Evolutionary conservation across 148 eudicot species (phyloP), one percentile per base, ranked within the genome.

Genomic region (Arctostaphylos glauca): DNA sequence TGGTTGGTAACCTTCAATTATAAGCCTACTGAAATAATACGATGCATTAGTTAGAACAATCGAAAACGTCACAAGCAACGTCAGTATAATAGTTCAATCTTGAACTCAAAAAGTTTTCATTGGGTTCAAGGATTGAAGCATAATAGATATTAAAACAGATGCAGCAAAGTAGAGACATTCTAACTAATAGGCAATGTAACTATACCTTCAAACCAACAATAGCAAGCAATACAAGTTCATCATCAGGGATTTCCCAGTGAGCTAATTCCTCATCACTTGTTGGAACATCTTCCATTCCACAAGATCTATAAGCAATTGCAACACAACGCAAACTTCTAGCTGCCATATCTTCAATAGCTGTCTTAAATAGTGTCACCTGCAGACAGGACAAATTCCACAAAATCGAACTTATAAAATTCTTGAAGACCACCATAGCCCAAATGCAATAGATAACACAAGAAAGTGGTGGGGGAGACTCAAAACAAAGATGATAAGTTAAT

Each of bases 191-290:
- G 16, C 41, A n/a, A 9, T 0, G 16, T 6, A 60, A 52, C 16
- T 54, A 58, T 88, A 94, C 99, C 99, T 96, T 94, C 56, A 96
- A 89, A 59, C 99, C 99, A 86, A 89, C 95, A 84, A 96, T 91
- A 44, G 97, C 97, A 23, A 96, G 89, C 85, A 96, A 90, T 54
- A 89, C 84, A 52, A 96, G 91, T 53, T 93, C 93, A 81, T 88
- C 90, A 68, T 92, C 95, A 49, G 99, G 99, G 78, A 94, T 82
- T 81, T 86, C 86, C 97, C 98, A 96, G 31, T 87, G 84, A 76
- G 88, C 88, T 77, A 93, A 86, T 74, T 90, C 90, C 82, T 92
- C 98, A 44, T 93, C 97, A 80, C 58, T 83, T 55, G 89, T 80
- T 19, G 98, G 98, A 80, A 94, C 91, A 68, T 81, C 85, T 79